These are phyloP conservation scores for Chloris gayana DNA, from an alignment of 176 grass and related monocot genomes.

Conservation along the genomic window DNA sequence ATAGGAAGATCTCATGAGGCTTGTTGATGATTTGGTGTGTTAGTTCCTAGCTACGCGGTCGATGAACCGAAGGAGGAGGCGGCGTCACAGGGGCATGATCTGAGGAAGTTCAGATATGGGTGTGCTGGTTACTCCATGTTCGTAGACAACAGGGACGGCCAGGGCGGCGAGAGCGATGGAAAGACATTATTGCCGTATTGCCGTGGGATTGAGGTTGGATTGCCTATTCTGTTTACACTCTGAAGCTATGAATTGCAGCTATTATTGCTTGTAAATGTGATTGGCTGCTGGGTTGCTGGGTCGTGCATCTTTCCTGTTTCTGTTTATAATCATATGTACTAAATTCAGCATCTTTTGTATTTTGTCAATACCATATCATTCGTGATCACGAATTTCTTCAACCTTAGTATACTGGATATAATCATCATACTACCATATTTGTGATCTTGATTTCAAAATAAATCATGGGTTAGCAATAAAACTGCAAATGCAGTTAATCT, in stretches of 20 bases:
- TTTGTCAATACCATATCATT: neutral
- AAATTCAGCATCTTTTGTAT: neutral
- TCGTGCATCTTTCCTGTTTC: conserved; percentile 21
- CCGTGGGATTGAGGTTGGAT: conserved; percentile 82
- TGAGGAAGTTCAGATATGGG: conserved; percentile 74
- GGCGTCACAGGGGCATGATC: conserved; percentile 50
- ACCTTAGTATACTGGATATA: neutral
- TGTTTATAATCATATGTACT: conserved; percentile 11
- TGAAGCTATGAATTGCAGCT: neutral
- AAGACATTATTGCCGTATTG: conserved; percentile 80
- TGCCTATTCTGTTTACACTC: conserved; percentile 15
- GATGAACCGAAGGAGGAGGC: conserved; percentile 66
- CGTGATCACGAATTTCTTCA: neutral
- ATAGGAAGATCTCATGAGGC: conserved; percentile 39
- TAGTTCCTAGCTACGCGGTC: conserved; percentile 71
- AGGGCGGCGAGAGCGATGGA: conserved; percentile 44
- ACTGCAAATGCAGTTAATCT: neutral
- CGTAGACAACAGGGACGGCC: conserved; percentile 56
- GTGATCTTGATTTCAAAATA: neutral
- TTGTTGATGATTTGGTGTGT: conserved; percentile 23
- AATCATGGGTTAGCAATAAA: neutral
- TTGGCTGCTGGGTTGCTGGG: neutral
- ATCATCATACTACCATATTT: neutral
- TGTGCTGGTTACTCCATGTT: conserved; percentile 93
- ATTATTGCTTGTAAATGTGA: neutral